Base-by-base conservation (phyloP, 345 rosid genomes). In the Hibiscus trionum region DNA sequence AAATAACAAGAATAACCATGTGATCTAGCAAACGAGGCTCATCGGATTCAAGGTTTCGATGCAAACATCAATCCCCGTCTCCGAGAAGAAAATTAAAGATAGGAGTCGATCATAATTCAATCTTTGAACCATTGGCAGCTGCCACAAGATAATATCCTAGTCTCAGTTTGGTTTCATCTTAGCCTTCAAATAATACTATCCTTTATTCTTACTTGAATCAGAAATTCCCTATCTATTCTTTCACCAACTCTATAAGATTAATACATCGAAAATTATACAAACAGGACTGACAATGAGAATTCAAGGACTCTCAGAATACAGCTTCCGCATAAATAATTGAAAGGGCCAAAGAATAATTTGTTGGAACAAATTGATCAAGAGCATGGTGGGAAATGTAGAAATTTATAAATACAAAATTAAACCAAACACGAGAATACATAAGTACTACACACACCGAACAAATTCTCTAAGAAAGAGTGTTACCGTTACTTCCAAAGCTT, bases 401-500 rank as follows among this genome's bases (percentile, higher is more conserved):
- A 44, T 44, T 44, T 44, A 44, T 44, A 44, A 44, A 44, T 17
- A 37, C 17, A 31, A 16, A 35, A 35, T 4, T 42, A 60, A 59
- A 59, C 66, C 57, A 60, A 60, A 60, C 74, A 60, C n/a, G 29
- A 71, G 55, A 44, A 71, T 59, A 58, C 57, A 58, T 57, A 37
- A 69, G 47, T 10, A 44, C 47, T 11, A 44, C 47, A 44, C 44
- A 8, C 47, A 44, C 47, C 47, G 14, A 44, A 44, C 47, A 44
- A 44, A 44, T 44, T 44, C 47, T 44, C 47, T 44, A 44, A 44
- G 47, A 44, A 44, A 11, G 47, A 9, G 37, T 26, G 79, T 73
- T 72, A 66, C 68, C 72, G 73, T 77, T 77, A 59, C 62, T 68
- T 73, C 44, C 65, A 71, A 72, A 69, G 76, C 72, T 71, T 71